phyloP scores from a whole-genome alignment of 1,284 basidiomycete species.

The Ustilago curta region DNA sequence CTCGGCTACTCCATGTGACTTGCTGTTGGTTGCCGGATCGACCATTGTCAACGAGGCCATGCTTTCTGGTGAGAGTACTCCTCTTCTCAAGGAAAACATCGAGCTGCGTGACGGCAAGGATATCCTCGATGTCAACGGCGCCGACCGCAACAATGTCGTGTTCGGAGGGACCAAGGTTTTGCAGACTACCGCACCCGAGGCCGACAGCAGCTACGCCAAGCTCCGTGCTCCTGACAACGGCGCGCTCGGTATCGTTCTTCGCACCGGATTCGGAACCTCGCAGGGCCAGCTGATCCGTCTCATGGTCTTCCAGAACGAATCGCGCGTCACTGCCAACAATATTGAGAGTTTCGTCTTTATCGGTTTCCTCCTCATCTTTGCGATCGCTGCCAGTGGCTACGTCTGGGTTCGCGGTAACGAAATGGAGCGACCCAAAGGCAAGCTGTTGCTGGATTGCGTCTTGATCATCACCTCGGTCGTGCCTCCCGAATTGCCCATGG shows the following conservation, averaged over 20 bases:
- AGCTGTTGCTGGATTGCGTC: constrained; percentile 67
- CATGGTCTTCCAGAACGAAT: constrained; percentile 69
- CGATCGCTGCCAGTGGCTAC: constrained; percentile 65
- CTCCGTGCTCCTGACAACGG: constrained; percentile 64
- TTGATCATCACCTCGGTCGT: constrained; percentile 69
- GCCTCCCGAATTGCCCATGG: constrained; percentile 69
- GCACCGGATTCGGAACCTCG: constrained; percentile 68
- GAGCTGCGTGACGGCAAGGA: constrained; percentile 65
- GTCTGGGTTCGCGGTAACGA: constrained; percentile 66
- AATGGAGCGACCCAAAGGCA: constrained; percentile 68
- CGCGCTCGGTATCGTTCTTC: constrained; percentile 63
- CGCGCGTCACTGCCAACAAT: constrained; percentile 67
- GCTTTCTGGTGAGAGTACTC: constrained; percentile 68
- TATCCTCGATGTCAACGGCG: constrained; percentile 63
- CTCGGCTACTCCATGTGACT: constrained; percentile 65
- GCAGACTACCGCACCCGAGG: constrained; percentile 63
- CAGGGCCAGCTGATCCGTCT: constrained; percentile 69
- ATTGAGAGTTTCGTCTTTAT: constrained; percentile 68
- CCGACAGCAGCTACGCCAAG: constrained; percentile 44
- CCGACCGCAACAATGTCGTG: constrained; percentile 67
- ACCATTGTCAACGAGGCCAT: constrained; percentile 69
- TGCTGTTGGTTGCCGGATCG: constrained; percentile 61
- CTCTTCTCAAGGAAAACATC: constrained; percentile 67
- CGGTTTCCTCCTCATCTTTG: constrained; percentile 68
- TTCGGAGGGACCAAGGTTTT: constrained; percentile 69